phyloP scores from a whole-genome alignment of 768 basidiomycete species.

The Xerocomellus chrysenteron region DNA sequence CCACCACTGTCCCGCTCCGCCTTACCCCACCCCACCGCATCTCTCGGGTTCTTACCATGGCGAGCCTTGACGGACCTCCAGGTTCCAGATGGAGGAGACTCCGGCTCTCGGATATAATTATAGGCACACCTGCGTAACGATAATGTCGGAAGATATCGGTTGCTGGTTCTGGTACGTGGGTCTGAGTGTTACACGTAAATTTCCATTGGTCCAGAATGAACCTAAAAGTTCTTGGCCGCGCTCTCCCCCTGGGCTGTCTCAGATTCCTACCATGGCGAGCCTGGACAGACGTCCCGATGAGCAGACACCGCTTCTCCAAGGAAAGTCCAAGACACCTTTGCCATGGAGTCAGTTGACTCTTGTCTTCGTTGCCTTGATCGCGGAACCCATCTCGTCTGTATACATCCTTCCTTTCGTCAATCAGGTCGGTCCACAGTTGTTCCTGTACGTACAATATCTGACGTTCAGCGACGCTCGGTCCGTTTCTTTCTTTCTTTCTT shows the following conservation, averaged over 20 bases:
- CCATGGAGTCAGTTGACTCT: constrained; percentile 51
- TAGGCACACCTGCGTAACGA: too few species aligned
- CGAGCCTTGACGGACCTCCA: constrained; percentile 34
- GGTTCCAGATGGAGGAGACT: constrained; percentile 36
- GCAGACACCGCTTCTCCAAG: constrained; percentile 44
- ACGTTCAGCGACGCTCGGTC: background rate
- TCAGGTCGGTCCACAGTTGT: constrained; percentile 37
- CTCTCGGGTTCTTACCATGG: background rate
- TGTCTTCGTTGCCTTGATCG: constrained; percentile 47
- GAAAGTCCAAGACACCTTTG: constrained; percentile 41
- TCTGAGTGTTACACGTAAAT: too few species aligned
- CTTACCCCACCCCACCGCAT: too few species aligned
- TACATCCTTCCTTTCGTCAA: constrained; percentile 65
- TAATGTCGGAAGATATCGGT: too few species aligned
- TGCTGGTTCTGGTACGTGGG: too few species aligned
- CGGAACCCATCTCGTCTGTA: constrained; percentile 52
- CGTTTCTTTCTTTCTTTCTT: background rate
- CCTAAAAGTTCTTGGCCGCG: too few species aligned
- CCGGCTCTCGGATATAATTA: constrained; percentile 35
- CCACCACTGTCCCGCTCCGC: too few species aligned
- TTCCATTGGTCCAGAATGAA: too few species aligned
- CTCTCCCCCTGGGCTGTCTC: background rate
- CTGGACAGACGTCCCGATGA: constrained; percentile 41
- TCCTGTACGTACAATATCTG: background rate
- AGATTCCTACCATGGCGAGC: background rate